phyloP scores from a whole-genome alignment of 2,329 filamentous ascomycete species.

The Sordariomycetes sp. region DNA sequence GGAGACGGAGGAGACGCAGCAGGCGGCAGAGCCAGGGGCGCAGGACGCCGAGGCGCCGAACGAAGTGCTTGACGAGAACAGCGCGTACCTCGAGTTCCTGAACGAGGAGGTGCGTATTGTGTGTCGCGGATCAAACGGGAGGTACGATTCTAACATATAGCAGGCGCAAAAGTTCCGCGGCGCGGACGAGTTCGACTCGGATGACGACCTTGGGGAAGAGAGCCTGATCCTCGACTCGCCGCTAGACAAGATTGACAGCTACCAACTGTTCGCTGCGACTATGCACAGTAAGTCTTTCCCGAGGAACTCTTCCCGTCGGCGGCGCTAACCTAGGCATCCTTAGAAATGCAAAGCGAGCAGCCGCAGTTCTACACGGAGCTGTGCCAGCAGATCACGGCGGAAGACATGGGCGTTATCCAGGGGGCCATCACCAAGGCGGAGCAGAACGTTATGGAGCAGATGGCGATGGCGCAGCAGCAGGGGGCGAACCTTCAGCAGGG shows the following conservation, averaged over 20 bases:
- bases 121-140: not conserved
- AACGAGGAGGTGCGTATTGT: conserved; percentile 60
- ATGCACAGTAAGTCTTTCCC: conserved; percentile 56
- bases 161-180: conserved; percentile 75
- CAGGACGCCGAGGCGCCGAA: conserved; percentile 49
- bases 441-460: conserved; percentile 23
- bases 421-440: conserved; percentile 55
- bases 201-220: conserved; percentile 86
- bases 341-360: conserved; percentile 81
- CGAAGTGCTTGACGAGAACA: conserved; percentile 78
- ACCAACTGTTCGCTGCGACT: conserved; percentile 72
- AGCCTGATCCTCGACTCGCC: conserved; percentile 87
- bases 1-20: conserved; percentile 60
- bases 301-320: too few species aligned
- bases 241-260: conserved; percentile 89
- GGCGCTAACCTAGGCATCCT: not conserved
- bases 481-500: conserved; percentile 6
- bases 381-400: conserved; percentile 62
- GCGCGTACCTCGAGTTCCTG: conserved; percentile 89
- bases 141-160: not conserved
- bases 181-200: conserved; percentile 52
- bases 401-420: conserved; percentile 74
- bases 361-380: conserved; percentile 77
- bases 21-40: conserved; percentile 54
- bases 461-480: conserved; percentile 12